Evolutionary conservation across 148 eudicot genomes (phyloP), one percentile per base, ranked within the genome.

Genomic region (Agrostemma githago): DNA sequence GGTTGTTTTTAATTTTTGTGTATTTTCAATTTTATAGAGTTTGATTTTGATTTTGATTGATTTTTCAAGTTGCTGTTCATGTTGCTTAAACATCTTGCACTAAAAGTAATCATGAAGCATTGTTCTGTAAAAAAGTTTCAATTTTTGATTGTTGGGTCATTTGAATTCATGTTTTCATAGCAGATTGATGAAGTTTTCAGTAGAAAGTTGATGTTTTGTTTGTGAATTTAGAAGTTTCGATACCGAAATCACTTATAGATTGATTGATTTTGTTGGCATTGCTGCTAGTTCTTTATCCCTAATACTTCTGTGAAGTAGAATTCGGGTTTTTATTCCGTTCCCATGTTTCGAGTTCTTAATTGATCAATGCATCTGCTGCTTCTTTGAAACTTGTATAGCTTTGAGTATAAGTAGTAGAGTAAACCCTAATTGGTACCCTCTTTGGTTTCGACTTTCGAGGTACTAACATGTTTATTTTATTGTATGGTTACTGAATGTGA

Each of bases 351-450:
- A 44, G 57, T 46, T 65, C 21, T 65, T 65, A 17, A 17, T 46
- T 46, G 57, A 5, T 68, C 70, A 19, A 5, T 44, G 39, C 5
- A 19, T 39, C 11, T 1, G 7, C 16, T 44, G 12, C 71, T 44
- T 37, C 71, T 68, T 43, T 68, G 38, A 46, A 68, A 10, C 6
- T 68, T 68, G 8, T 68, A 37, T 69, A 20, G 60, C 42, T 69
- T 9, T 5, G 4, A n/a, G 16, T 17, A 26, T 1, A 8, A 46
- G 71, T 68, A 9, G 34, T 68, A 9, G n/a, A 9, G n/a, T 44
- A 44, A 44, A 68, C 57, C 34, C 34, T 68, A 3, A 12, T 6
- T 20, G 8, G 57, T 19, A 8, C 11, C n/a, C 38, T 20, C 48
- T 3, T 1, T 0, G 1, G 16, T 69, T 34, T 26, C 34, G 34